These are phyloP conservation scores for Maudiozyma saulgeensis DNA, from an alignment of 805 yeast species.

Conservation along the genomic window DNA sequence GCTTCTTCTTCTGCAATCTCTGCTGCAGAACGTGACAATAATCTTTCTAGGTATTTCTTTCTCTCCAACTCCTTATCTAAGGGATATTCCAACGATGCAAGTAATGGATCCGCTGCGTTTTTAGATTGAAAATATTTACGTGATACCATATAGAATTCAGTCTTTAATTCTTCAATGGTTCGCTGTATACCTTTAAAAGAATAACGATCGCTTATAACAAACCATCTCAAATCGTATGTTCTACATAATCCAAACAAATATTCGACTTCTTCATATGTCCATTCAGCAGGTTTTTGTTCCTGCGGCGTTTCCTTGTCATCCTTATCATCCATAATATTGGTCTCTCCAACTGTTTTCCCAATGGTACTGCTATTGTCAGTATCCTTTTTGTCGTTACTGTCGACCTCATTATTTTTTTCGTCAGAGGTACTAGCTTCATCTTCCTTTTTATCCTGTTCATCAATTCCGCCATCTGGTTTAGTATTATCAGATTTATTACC, in stretches of 20 bases:
- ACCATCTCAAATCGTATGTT: constrained; percentile 47
- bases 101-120: constrained; percentile 38
- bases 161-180: constrained; percentile 71
- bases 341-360: constrained; percentile 7
- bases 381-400: background rate
- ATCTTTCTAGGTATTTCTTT: constrained; percentile 66
- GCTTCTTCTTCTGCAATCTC: constrained; percentile 98
- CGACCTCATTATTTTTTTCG: background rate
- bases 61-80: constrained; percentile 67
- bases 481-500: background rate
- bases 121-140: constrained; percentile 41
- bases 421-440: constrained; percentile 1
- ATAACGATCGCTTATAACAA: constrained; percentile 55
- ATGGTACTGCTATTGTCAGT: constrained; percentile 18
- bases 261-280: constrained; percentile 73
- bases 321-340: background rate
- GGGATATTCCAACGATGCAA: constrained; percentile 60
- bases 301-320: background rate
- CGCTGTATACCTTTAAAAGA: constrained; percentile 30
- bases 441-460: background rate
- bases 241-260: constrained; percentile 67
- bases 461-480: background rate
- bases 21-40: constrained; percentile 81
- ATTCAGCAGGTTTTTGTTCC: constrained; percentile 19
- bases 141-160: constrained; percentile 65